Conservation (phyloP, 176 grass and related monocot genomes). For the Themeda triandra region DNA sequence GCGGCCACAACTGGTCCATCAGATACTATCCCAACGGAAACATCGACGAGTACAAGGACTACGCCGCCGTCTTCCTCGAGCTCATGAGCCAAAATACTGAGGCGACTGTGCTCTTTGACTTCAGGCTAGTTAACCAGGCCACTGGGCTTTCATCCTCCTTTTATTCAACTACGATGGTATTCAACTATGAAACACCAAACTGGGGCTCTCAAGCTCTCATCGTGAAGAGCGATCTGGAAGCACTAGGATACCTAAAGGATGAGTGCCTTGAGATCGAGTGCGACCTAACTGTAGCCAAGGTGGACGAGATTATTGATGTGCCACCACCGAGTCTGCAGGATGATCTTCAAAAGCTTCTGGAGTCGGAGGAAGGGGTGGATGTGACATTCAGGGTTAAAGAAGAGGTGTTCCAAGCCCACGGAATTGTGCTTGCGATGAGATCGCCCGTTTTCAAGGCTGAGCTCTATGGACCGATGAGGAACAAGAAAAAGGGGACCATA, state of each 20-base stretch:
- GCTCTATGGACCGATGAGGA: neutral
- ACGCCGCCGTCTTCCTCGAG: neutral
- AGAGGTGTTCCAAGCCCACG: neutral
- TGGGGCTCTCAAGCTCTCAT: neutral
- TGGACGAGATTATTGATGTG: neutral
- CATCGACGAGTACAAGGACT: accelerated
- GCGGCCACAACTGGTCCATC: neutral
- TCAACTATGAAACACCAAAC: neutral
- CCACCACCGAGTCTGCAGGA: neutral
- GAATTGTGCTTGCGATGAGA: neutral
- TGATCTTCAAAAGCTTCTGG: neutral
- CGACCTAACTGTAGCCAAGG: neutral
- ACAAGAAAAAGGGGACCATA: neutral
- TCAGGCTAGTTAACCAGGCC: neutral
- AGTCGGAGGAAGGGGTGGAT: neutral
- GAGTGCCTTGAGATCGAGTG: neutral
- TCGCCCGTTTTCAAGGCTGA: neutral
- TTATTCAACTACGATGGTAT: accelerated
- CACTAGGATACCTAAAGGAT: neutral
- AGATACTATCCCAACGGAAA: neutral
- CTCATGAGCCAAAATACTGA: neutral
- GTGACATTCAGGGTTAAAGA: neutral
- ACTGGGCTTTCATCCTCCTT: neutral
- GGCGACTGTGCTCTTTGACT: neutral
- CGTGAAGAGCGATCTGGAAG: neutral